Percentiles rank a stretch among this genome's conserved stretches.
Conservation (phyloP, 1,139 yeast genomes). For the Citeromyces hawaiiensis region DNA sequence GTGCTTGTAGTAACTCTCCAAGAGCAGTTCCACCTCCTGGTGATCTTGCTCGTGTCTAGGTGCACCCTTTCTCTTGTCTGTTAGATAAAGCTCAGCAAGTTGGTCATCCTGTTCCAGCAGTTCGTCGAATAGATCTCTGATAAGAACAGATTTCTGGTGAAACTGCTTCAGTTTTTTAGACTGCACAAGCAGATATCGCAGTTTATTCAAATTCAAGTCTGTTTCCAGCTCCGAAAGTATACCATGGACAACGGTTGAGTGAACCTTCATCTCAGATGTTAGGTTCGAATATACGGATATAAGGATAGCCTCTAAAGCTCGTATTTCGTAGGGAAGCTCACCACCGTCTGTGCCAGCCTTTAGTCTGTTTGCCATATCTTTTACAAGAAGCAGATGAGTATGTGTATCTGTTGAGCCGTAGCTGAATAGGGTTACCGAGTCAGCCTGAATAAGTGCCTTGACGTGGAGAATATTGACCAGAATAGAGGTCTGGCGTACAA, state of each 20-base stretch:
- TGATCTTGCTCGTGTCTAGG: conserved; percentile 21
- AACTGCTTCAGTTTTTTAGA: conserved; percentile 74
- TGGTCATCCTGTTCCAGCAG: conserved; percentile 77
- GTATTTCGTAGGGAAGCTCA: conserved; percentile 53
- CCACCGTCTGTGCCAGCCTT: conserved; percentile 19
- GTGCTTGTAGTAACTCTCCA: conserved; percentile 66
- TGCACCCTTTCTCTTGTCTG: conserved; percentile 22
- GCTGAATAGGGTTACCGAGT: conserved; percentile 75
- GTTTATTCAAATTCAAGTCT: conserved; percentile 70
- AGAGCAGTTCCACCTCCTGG: conserved; percentile 59
- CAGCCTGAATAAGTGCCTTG: conserved; percentile 73
- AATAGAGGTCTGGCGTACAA: conserved; percentile 68
- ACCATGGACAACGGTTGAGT: conserved; percentile 59
- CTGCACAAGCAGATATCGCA: conserved; percentile 68
- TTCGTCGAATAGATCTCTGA: conserved; percentile 79
- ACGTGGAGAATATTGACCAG: conserved; percentile 74
- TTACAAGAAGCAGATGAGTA: conserved; percentile 67
- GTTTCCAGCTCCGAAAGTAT: conserved; percentile 75
- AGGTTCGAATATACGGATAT: conserved; percentile 74
- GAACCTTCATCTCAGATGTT: conserved; percentile 75
- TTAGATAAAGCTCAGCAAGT: conserved; percentile 53
- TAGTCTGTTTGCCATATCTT: conserved; percentile 74
- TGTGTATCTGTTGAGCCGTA: conserved; percentile 40
- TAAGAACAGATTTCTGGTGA: conserved; percentile 70
- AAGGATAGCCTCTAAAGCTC: conserved; percentile 81